Evolutionary conservation across 176 grass and related monocot species (phyloP).

Genomic region (Ananas comosus): DNA sequence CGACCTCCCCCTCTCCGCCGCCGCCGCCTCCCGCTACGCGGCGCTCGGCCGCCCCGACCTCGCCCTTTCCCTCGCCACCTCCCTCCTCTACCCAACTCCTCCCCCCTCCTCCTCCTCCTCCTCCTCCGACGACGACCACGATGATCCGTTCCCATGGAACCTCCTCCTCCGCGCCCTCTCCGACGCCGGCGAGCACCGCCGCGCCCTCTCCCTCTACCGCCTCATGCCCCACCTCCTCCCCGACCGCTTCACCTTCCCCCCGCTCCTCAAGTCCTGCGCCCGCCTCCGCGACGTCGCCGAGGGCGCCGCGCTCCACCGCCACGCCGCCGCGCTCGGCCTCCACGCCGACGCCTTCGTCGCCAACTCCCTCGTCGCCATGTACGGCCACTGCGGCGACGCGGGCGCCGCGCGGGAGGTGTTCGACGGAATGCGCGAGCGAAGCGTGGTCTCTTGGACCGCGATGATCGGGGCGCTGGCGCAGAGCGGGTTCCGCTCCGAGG

Average conservation of each 20-base stretch:
- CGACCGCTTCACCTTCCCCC: constrained; percentile 22
- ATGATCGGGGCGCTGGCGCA: constrained; percentile 13
- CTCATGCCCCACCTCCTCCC: constrained; percentile 4
- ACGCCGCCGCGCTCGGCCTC: constrained; percentile 5
- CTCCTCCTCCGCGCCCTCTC: constrained; percentile 9
- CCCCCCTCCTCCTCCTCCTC: neutral
- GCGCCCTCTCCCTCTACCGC: constrained; percentile 11
- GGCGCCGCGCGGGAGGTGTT: constrained; percentile 12
- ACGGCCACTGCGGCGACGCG: constrained; percentile 4
- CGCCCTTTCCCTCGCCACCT: constrained; percentile 11
- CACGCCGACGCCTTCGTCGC: constrained; percentile 12
- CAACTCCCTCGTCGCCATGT: constrained; percentile 25
- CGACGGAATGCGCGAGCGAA: constrained; percentile 19
- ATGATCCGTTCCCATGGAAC: constrained; percentile 3
- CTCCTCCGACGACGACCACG: neutral
- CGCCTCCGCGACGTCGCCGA: constrained; percentile 11
- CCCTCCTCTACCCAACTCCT: constrained; percentile 17
- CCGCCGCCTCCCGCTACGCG: constrained; percentile 17
- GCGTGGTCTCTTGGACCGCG: constrained; percentile 20
- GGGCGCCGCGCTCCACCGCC: constrained; percentile 1
- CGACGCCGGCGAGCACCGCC: constrained; percentile 3
- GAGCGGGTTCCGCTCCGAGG: constrained; percentile 9
- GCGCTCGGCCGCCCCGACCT: neutral
- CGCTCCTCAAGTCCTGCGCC: constrained; percentile 19
- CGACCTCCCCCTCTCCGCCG: constrained; percentile 9